Percentiles rank a stretch among this genome's conserved stretches.
Evolutionary conservation across 116 monocot species (phyloP).

Genomic region (Papilionanthe hybrid): DNA sequence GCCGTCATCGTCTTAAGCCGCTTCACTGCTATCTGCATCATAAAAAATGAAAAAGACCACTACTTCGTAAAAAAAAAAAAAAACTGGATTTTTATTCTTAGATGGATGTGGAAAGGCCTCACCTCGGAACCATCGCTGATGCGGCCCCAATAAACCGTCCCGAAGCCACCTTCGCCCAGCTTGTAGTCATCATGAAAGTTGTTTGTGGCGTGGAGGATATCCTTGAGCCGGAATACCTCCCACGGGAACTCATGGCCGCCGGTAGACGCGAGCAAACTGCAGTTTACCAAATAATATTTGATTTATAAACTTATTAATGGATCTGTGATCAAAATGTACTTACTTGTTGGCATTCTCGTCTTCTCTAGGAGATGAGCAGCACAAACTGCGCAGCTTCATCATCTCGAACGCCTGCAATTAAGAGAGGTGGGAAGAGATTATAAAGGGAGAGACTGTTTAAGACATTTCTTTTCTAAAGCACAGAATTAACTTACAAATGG

Average conservation of each 20-base stretch:
- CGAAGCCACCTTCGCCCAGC: slow-evolving; percentile 50
- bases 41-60: too few species aligned
- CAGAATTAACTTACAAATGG: too few species aligned
- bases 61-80: too few species aligned
- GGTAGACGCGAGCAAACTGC: neutral
- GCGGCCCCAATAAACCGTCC: slow-evolving; percentile 44
- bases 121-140: slow-evolving; percentile 36
- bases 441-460: too few species aligned
- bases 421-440: too few species aligned
- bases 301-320: neutral
- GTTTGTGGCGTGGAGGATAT: slow-evolving; percentile 35
- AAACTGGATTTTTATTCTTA: too few species aligned
- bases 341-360: neutral
- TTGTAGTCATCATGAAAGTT: slow-evolving; percentile 44
- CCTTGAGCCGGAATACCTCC: slow-evolving; percentile 33
- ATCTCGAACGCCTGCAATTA: neutral
- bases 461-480: too few species aligned
- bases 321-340: neutral
- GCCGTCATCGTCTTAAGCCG: slow-evolving; percentile 21
- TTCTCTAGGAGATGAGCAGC: neutral
- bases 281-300: neutral
- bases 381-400: neutral
- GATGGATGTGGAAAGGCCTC: neutral
- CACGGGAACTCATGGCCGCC: slow-evolving; percentile 22
- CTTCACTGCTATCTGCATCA: slow-evolving; percentile 27